Base-by-base conservation (phyloP, 495 filamentous ascomycete species). In the Annulohypoxylon nitens region DNA sequence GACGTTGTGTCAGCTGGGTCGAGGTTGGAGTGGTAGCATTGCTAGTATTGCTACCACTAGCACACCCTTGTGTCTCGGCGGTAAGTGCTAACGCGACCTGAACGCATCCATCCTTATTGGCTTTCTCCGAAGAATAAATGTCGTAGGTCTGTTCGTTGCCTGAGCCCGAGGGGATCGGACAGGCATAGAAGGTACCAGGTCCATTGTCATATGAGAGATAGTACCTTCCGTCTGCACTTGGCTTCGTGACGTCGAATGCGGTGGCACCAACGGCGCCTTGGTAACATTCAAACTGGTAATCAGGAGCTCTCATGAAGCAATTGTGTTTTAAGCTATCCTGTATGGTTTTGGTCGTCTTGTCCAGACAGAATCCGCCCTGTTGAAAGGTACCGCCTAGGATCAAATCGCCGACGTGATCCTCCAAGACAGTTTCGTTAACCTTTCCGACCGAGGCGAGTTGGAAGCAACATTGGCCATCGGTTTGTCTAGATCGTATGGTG, bases 301-400 rank as follows among this genome's bases (percentile, higher is more conserved):
- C 54, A 8, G 78, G 78, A 4, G 8, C 70, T 55, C 71, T 67
- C 74, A 79, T 78, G 64, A 78, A 78, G 73, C 78, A 79, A 41
- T 71, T 69, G 47, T 78, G 71, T 14, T 65, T 63, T 8, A 76
- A 61, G 14, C 62, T 18, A 58, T 79, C 78, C n/a, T 70, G 54
- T 55, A 79, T 64, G n/a, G 74, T 76, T 45, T 68, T 71, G 2
- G 69, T 59, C 36, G 70, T 65, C 67, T 65, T 72, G 39, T 79
- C 67, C 10, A 76, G 54, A 26, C 78, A 78, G 57, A 79, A 79
- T 1, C 67, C 69, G 23, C 71, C 76, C 36, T 78, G 71, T 20
- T 78, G 78, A 30, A 78, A 78, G 34, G 67, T 60, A 23, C 76
- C 78, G 2, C 78, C 76, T 2, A 79, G 64, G 11, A 67, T 47